A percentile compares a stretch with the other conserved stretches of the same genome.
phyloP scores from a whole-genome alignment of 257 asterid species.

The Knoxia roxburghii region DNA sequence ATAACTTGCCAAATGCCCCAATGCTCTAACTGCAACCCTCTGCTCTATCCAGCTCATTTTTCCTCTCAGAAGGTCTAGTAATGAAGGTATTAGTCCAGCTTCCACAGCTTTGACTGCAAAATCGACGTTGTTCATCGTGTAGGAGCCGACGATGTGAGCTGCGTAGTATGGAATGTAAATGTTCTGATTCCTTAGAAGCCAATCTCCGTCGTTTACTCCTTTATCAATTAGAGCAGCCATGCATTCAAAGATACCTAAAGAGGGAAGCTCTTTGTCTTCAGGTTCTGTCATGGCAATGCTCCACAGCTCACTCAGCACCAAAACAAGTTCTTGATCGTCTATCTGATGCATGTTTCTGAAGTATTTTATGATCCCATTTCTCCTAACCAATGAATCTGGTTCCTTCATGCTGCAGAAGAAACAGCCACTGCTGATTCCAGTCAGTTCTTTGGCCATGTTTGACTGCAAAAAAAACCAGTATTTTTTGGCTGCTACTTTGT shows the following conservation, averaged over 20 bases:
- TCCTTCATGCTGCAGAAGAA: constrained; percentile 71
- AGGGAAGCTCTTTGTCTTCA: constrained; percentile 45
- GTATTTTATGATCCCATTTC: constrained; percentile 31
- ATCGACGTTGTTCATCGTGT: constrained; percentile 50
- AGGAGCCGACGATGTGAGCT: constrained; percentile 78
- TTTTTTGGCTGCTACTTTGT: constrained; percentile 4
- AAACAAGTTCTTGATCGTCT: constrained; percentile 52
- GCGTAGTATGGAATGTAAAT: constrained; percentile 75
- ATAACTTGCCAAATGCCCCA: constrained; percentile 82
- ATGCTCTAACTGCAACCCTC: constrained; percentile 77
- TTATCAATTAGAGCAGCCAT: constrained; percentile 47
- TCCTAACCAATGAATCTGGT: constrained; percentile 38
- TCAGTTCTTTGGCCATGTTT: constrained; percentile 26
- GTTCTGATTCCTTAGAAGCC: constrained; percentile 59
- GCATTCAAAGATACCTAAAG: constrained; percentile 65
- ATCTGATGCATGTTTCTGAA: constrained; percentile 31
- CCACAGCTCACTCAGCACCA: constrained; percentile 70
- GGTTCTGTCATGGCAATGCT: constrained; percentile 63
- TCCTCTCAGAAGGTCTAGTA: constrained; percentile 70
- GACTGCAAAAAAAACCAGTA: not conserved
- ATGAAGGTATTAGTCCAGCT: constrained; percentile 47
- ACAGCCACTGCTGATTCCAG: constrained; percentile 36
- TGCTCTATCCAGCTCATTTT: constrained; percentile 86
- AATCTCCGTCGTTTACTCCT: constrained; percentile 37
- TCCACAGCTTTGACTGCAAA: constrained; percentile 48